Base-by-base conservation (phyloP, 2,329 filamentous ascomycete species). In the Blumeria hordei region DNA sequence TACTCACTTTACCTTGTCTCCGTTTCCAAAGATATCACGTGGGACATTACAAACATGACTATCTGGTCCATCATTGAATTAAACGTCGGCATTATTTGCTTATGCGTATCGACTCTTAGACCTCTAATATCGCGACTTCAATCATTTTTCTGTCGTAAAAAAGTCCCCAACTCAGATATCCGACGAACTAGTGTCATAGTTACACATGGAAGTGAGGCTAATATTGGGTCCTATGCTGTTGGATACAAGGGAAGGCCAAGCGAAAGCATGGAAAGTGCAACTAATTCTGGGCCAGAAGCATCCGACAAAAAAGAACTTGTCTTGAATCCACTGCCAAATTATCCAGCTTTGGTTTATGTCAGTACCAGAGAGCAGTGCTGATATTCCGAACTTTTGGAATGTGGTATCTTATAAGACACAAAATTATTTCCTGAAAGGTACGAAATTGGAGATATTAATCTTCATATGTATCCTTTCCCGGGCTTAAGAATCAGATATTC, bases 1-100 rank as follows among this genome's bases (percentile, higher is more conserved):
- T 54, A 55, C 33, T 21, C 53, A 9, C 53, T 57, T 6, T 57
- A 55, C 28, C 32, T 53, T 10, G 44, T 55, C 14, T 52, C 36
- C 6, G 33, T 32, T 16, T 54, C 50, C 8, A 16, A 54, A 28
- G 55, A 57, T 34, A 52, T 54, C 12, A 55, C 53, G n/a, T 57
- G 53, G 53, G 53, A 55, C 37, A 57, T 49, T 47, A 45, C 53
- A n/a, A 47, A 43, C 18, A 54, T 54, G 8, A 32, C 53, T 12
- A 54, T 54, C n/a, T 57, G 56, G 56, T 70, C 68, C 21, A 67
- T 69, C 56, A 68, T 75, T 53, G 73, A 75, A 58, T 65, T 74
- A 57, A 74, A 72, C 55, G 64, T 69, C 6, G 72, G 69, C n/a
- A 70, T 76, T 39, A 62, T 70, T 34, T 75, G 72, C 58, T 71